Evolutionary conservation across 1,284 basidiomycete species (phyloP).

Genomic region (Tetrapyrgos nigripes): DNA sequence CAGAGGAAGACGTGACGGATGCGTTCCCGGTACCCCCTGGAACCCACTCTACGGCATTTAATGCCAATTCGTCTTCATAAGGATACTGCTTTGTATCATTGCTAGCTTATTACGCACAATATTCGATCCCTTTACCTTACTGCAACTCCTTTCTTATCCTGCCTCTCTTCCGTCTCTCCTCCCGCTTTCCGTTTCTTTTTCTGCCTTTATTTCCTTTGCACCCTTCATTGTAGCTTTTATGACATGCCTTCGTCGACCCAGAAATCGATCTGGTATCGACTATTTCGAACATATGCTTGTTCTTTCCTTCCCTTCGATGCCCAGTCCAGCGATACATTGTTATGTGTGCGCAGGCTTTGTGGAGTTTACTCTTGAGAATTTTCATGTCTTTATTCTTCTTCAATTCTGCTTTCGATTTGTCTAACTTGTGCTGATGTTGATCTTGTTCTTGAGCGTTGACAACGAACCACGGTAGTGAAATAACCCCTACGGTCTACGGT

Average conservation of each 20-base stretch:
- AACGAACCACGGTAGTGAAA: no score
- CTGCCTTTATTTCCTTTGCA: neutral
- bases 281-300: neutral
- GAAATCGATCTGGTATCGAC: neutral
- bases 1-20: slow-evolving; percentile 20
- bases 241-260: neutral
- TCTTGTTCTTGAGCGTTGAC: no score
- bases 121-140: neutral
- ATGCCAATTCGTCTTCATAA: neutral
- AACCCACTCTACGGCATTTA: neutral
- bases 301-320: neutral
- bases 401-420: no score
- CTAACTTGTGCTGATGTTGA: no score
- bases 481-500: no score
- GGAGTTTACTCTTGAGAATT: no score
- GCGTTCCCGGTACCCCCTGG: slow-evolving; percentile 17
- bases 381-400: no score
- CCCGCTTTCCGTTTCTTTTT: neutral
- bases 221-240: neutral
- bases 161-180: neutral
- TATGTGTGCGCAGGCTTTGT: no score
- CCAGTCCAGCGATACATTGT: neutral
- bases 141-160: neutral
- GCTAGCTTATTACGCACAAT: no score
- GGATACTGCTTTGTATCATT: neutral